Base-by-base conservation (phyloP, 148 eudicot genomes). In the Rhododendron henanense region DNA sequence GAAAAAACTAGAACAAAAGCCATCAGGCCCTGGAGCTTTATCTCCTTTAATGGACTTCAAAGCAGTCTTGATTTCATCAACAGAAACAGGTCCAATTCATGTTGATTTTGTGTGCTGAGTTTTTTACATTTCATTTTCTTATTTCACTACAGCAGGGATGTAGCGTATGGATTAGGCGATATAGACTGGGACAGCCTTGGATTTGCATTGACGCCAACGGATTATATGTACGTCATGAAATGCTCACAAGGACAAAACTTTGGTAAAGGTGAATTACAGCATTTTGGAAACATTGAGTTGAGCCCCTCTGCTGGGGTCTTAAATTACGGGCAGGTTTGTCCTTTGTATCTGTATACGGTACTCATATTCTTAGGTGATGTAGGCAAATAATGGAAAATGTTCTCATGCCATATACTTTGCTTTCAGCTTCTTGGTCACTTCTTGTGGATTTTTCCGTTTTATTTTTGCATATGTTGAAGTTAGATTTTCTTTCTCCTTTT, bases 151-250 rank as follows among this genome's bases (percentile, higher is more conserved):
- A 39, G 74, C 81, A 92, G 85, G 86, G 91, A 90, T 83, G 90
- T 88, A 61, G 57, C 93, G 67, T 81, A 89, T 57, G 90, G 90
- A 87, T 85, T 88, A 89, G 94, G 89, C n/a, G 96, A 93, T 61
- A 87, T 97, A 87, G 98, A 97, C 78, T 97, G 99, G 99, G 99
- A 97, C 92, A 94, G 89, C 87, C 98, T 97, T 79, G 98, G 98
- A 45, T 97, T 97, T 91, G 92, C 95, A 81, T 63, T 94, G 82
- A 65, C 87, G 87, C 90, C 95, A 78, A 97, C 99, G 11, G 99
- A 97, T 88, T 94, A 94, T 86, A 97, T 97, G 99, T 97, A 94
- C 78, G 82, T 86, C 84, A 93, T 91, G 95, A 97, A 93, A 87
- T 94, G 98, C 85, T 87, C 92, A 83, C 92, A 83, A 63, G 98